Conservation (phyloP, 768 basidiomycete species). For the Hebeloma cylindrosporum region DNA sequence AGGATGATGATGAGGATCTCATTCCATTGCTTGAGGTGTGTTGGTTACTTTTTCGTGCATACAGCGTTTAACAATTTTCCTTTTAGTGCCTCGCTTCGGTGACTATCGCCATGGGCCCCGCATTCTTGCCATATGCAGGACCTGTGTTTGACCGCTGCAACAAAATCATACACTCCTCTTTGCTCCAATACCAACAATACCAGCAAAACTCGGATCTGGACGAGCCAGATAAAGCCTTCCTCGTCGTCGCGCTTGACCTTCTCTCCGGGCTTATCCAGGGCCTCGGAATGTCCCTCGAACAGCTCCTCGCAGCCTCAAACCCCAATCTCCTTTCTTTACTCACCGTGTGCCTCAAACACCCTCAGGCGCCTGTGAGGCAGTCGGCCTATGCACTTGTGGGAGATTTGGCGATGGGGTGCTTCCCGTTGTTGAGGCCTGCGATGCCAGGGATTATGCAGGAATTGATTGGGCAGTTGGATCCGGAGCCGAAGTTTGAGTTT, state of each 20-base stretch:
- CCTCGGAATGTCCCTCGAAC: constrained; percentile 74
- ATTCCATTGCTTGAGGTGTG: constrained; percentile 93
- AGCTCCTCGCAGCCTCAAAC: constrained; percentile 64
- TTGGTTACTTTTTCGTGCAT: constrained; percentile 1
- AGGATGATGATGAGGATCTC: constrained; percentile 89
- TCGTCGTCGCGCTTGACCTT: constrained; percentile 96
- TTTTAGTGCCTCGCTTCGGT: constrained; percentile 93
- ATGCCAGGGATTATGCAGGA: constrained; percentile 90
- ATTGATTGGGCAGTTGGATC: constrained; percentile 85
- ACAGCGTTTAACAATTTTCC: constrained; percentile 5
- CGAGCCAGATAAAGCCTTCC: constrained; percentile 95
- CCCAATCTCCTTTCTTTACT: constrained; percentile 82
- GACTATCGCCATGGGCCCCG: constrained; percentile 89
- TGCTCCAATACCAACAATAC: constrained; percentile 84
- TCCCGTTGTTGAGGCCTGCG: constrained; percentile 78
- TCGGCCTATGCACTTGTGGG: constrained; percentile 98
- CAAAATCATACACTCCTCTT: constrained; percentile 77
- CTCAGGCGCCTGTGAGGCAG: constrained; percentile 93
- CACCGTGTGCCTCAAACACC: constrained; percentile 90
- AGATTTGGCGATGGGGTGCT: constrained; percentile 96
- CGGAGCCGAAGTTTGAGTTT: constrained; percentile 91
- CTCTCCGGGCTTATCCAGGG: constrained; percentile 96
- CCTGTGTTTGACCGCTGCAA: constrained; percentile 93
- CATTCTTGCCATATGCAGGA: constrained; percentile 85
- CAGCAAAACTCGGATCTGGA: constrained; percentile 89